Conservation (phyloP, 225 moss, liverwort and hornwort genomes). For the Thuidium tamariscinum region DNA sequence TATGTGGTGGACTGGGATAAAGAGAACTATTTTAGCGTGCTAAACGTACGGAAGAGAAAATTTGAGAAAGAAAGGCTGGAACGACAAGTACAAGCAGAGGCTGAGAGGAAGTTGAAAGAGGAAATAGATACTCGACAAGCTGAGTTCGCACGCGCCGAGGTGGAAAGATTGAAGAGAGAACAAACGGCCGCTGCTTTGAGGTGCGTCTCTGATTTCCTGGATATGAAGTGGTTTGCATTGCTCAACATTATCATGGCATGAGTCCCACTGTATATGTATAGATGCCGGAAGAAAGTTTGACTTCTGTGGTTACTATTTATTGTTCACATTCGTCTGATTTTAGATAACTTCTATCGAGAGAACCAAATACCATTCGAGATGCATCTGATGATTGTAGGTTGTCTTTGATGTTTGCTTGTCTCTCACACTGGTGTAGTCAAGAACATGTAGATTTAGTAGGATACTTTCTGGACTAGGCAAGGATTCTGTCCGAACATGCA, state of each 20-base stretch:
- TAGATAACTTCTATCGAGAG: background rate
- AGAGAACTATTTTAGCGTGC: slow-evolving; percentile 38
- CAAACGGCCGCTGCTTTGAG: slow-evolving; percentile 21
- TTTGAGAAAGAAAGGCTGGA: slow-evolving; percentile 52
- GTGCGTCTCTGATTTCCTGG: slow-evolving; percentile 3
- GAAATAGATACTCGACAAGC: slow-evolving; percentile 36
- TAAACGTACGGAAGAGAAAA: slow-evolving; percentile 45
- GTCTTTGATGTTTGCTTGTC: background rate
- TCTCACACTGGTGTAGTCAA: background rate
- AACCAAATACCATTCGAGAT: background rate
- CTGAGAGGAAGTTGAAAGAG: slow-evolving; percentile 12
- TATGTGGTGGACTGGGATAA: slow-evolving; percentile 49
- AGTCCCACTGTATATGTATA: background rate
- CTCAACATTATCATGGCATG: background rate
- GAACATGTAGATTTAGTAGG: background rate
- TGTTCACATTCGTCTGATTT: background rate
- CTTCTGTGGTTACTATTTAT: background rate
- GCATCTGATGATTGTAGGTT: background rate
- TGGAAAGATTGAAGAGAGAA: slow-evolving; percentile 24
- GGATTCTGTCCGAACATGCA: background rate
- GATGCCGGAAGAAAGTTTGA: background rate
- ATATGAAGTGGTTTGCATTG: background rate
- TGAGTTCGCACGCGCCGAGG: slow-evolving; percentile 15
- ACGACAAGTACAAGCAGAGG: slow-evolving; percentile 25
- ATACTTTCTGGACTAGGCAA: background rate